Evolutionary conservation across 2,329 filamentous ascomycete species (phyloP).

Genomic region (Fusarium sp.): DNA sequence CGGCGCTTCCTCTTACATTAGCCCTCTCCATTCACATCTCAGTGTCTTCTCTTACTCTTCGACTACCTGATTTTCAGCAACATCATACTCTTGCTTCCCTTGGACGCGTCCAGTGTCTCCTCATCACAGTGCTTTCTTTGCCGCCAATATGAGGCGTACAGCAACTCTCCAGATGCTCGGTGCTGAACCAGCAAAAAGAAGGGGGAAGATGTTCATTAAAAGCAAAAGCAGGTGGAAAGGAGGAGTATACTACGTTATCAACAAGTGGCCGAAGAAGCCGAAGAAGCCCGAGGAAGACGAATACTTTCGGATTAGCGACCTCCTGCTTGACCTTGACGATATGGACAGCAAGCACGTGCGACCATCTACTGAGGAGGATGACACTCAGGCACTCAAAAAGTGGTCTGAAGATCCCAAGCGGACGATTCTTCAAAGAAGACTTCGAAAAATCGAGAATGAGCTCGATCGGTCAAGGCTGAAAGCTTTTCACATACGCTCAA

Average conservation of each 20-base stretch:
- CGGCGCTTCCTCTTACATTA: not conserved
- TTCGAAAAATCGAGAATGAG: conserved; percentile 52
- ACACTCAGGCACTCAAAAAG: conserved; percentile 49
- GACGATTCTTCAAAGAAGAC: conserved; percentile 44
- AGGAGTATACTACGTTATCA: conserved; percentile 50
- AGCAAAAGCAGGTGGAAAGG: conserved; percentile 36
- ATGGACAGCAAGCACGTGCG: conserved; percentile 62
- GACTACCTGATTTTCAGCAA: not conserved
- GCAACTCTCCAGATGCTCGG: conserved; percentile 8
- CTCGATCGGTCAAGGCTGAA: conserved; percentile 48
- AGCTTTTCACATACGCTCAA: conserved; percentile 44
- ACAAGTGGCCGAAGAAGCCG: conserved; percentile 27
- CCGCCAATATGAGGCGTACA: conserved; percentile 41
- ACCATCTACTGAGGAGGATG: conserved; percentile 55
- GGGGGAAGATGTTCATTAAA: conserved; percentile 47
- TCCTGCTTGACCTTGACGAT: conserved; percentile 68
- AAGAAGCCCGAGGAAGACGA: conserved; percentile 38
- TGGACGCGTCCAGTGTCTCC: conserved; percentile 2
- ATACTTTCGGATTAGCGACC: conserved; percentile 59
- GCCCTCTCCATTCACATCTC: not conserved
- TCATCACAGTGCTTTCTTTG: conserved; percentile 2
- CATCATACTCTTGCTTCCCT: not conserved
- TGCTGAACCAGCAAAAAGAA: conserved; percentile 8
- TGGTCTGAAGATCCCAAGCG: conserved; percentile 50
- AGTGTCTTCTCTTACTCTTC: not conserved